Percentiles rank a stretch among this genome's conserved stretches.
Conservation (phyloP, 2,329 filamentous ascomycete genomes). For the Xylaria sp. region DNA sequence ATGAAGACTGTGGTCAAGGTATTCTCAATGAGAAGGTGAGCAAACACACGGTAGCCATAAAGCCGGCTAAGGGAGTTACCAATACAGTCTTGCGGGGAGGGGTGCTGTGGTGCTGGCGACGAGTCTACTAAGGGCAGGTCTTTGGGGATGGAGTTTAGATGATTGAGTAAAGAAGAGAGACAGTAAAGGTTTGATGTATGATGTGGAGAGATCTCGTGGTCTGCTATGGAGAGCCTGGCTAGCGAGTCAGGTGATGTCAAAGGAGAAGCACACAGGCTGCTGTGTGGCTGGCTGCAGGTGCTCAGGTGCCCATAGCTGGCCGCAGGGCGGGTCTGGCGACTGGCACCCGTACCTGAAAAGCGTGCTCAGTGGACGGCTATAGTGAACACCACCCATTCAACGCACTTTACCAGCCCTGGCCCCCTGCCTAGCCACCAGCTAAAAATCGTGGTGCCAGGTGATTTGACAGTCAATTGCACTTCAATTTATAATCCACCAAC, state of each 20-base stretch:
- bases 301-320: not conserved
- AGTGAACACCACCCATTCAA: not conserved
- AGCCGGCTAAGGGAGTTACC: slow-evolving; percentile 8
- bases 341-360: not conserved
- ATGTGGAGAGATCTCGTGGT: slow-evolving; percentile 17
- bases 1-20: slow-evolving; percentile 16
- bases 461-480: not conserved
- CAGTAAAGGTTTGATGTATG: slow-evolving; percentile 16
- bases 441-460: not conserved
- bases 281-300: slow-evolving; percentile 3
- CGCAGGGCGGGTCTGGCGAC: not conserved
- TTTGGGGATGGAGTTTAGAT: not conserved
- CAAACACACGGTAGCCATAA: slow-evolving; percentile 27
- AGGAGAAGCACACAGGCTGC: not conserved
- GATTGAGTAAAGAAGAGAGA: not conserved
- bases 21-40: slow-evolving; percentile 20
- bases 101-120: slow-evolving; percentile 3
- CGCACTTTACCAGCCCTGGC: not conserved
- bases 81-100: not conserved
- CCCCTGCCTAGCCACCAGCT: not conserved
- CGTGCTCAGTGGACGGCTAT: not conserved
- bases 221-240: not conserved
- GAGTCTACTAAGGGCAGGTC: not conserved
- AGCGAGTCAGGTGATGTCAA: slow-evolving; percentile 29
- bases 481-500: too few relatives aligned